Conservation (phyloP, 2,329 filamentous ascomycete species). For the Fusarium stilboides region DNA sequence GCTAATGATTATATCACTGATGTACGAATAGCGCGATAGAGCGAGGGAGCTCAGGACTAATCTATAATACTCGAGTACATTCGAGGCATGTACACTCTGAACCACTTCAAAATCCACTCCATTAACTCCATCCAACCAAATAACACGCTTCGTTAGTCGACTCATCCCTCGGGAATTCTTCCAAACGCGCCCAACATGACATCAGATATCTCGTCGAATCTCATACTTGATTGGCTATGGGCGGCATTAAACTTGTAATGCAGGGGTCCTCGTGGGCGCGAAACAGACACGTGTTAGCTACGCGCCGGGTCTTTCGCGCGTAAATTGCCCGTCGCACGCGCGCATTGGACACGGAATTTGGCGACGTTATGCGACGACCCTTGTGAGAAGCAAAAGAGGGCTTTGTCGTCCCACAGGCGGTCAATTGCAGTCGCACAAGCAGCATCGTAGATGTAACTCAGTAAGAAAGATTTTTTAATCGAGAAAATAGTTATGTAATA, state of each 20-base stretch:
- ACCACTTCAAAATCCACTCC: conserved; percentile 24
- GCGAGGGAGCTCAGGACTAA: not conserved
- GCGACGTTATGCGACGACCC: conserved; percentile 18
- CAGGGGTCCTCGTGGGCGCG: conserved; percentile 30
- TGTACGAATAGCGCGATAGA: conserved; percentile 9
- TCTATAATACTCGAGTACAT: conserved; percentile 22
- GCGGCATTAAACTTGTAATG: conserved; percentile 19
- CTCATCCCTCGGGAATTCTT: conserved; percentile 30
- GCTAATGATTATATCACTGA: not conserved
- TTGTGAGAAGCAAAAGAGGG: conserved; percentile 3
- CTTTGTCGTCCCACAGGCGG: not conserved
- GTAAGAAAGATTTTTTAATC: not conserved
- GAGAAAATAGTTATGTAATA: conserved; percentile 22
- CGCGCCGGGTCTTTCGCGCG: conserved; percentile 45
- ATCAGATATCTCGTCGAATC: conserved; percentile 14
- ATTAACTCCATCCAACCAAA: conserved; percentile 37
- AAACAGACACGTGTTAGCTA: conserved; percentile 41
- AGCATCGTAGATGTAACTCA: not conserved
- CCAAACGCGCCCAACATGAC: conserved; percentile 19
- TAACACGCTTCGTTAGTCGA: conserved; percentile 38
- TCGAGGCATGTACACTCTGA: conserved; percentile 20
- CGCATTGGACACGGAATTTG: conserved; percentile 27
- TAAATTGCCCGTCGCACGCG: conserved; percentile 49
- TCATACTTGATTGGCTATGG: conserved; percentile 41
- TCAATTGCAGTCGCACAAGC: conserved; percentile 20